A percentile compares a stretch with the other conserved stretches of the same genome.
Evolutionary conservation across 23 red algal genomes (phyloP).

Genomic region (Gracilariopsis chorda): DNA sequence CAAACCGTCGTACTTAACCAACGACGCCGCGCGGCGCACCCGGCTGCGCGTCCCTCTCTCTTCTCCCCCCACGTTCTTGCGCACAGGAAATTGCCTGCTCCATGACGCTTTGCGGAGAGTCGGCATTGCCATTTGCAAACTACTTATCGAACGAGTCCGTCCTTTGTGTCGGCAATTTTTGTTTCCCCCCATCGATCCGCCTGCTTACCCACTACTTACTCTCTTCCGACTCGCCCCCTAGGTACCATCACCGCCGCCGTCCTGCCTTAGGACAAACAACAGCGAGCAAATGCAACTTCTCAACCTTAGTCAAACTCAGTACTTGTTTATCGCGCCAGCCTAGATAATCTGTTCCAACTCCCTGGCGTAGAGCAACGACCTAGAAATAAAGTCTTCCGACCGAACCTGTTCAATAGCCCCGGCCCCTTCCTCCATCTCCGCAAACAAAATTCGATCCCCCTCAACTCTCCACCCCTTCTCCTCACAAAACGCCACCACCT

Average conservation of each 20-base stretch:
- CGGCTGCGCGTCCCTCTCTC: not conserved
- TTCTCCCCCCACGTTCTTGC: conserved; percentile 55
- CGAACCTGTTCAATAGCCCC: conserved; percentile 37
- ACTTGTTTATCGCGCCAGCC: not conserved
- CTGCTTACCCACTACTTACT: not conserved
- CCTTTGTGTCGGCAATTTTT: conserved; percentile 55
- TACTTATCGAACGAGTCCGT: conserved; percentile 46
- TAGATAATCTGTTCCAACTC: conserved; percentile 91
- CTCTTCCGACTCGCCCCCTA: not conserved
- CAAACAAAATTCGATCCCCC: conserved; percentile 55
- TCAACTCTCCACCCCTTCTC: conserved; percentile 58
- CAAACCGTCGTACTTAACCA: not conserved
- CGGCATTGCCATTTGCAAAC: conserved; percentile 80
- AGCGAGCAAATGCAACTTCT: no score
- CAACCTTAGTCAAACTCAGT: not conserved
- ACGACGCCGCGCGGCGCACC: not conserved
- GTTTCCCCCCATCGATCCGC: conserved; percentile 55
- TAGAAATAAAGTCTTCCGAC: conserved; percentile 76
- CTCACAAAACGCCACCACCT: conserved; percentile 45
- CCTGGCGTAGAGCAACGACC: conserved; percentile 71
- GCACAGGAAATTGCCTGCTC: conserved; percentile 74
- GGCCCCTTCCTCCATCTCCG: not conserved
- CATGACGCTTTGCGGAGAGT: conserved; percentile 80
- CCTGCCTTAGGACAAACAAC: no score
- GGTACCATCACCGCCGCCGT: no score